A percentile compares a stretch with the other conserved stretches of the same genome.
Conservation (phyloP, 192 early-diverging fungal species). For the Rhizoclosmatium sp. region DNA sequence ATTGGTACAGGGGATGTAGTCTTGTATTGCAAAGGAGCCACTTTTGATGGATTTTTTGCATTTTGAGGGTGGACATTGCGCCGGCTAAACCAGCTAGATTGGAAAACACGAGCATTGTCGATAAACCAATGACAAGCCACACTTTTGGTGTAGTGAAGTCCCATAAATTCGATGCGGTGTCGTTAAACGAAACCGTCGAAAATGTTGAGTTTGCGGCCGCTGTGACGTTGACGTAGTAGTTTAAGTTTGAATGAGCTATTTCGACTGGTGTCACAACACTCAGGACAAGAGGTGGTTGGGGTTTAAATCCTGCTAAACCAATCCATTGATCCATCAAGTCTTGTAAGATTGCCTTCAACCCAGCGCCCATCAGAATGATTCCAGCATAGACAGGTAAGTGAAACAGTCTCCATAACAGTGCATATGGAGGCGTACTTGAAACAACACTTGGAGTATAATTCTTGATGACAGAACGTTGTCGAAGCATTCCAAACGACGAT, state of each 20-base stretch:
- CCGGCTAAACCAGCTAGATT: neutral
- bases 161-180: neutral
- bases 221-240: conserved; percentile 6
- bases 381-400: conserved; percentile 11
- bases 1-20: neutral
- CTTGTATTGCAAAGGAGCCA: neutral
- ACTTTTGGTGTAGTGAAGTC: conserved; percentile 13
- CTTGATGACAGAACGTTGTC: neutral
- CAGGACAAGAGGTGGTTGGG: neutral
- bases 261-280: neutral
- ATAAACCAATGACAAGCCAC: neutral
- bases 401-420: conserved; percentile 18
- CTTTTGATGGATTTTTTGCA: conserved; percentile 11
- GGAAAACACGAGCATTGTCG: neutral
- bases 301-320: conserved; percentile 26
- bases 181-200: neutral
- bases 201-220: neutral
- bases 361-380: conserved; percentile 10
- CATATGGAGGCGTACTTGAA: conserved; percentile 3
- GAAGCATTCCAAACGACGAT: neutral
- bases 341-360: conserved; percentile 5
- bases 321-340: conserved; percentile 23
- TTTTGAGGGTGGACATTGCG: neutral
- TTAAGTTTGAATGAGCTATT: neutral
- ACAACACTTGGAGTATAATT: neutral